Base-by-base conservation (phyloP, 2,329 filamentous ascomycete species). In the Aplosporella prunicola region DNA sequence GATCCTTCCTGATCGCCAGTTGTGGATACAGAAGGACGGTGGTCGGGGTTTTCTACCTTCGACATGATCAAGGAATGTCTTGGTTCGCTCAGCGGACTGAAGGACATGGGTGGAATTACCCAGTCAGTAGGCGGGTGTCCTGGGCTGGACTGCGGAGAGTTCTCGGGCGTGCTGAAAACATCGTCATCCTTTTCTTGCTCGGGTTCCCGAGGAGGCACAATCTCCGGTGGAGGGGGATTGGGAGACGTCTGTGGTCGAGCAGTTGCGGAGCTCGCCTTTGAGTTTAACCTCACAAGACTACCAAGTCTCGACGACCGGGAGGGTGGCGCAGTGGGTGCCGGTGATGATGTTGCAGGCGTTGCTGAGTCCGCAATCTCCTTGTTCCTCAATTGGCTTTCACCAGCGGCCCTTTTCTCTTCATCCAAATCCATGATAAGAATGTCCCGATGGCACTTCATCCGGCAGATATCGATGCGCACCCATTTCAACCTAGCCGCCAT, bases 391-490 rank as follows among this genome's bases (percentile, higher is more conserved):
- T 46, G 37, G 52, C 50, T 20, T 20, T 58, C 55, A 10, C 41
- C 44, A 3, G 47, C 46, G 20, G 57, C 54, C 28, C 68, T 63
- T 40, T 57, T 68, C 51, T 94, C 88, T 47, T 94, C 85, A 38
- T 89, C 82, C 7, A 96, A 66, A 54, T 98, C 91, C 59, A 87
- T 72, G 5, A 78, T 68, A 14, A 98, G 65, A 43, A 96, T 88
- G 50, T 95, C 89, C 27, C 81, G 79, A 58, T 98, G 88, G 47
- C 88, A 95, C 52, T 78, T 89, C 50, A 89, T 74, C 37, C 80
- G 82, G 86, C 88, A 95, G 14, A 95, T 91, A 47, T 94, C 86
- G 56, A 93, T 81, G 43, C 89, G 74, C n/a, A 81, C 79, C 89
- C 89, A 95, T 56, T 91, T 93, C 43, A 98, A 64, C 55, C 89